A percentile compares a stretch with the other conserved stretches of the same genome.
phyloP scores from a whole-genome alignment of 371 early-diverging fungal genomes.

The Rhizopus delemar region DNA sequence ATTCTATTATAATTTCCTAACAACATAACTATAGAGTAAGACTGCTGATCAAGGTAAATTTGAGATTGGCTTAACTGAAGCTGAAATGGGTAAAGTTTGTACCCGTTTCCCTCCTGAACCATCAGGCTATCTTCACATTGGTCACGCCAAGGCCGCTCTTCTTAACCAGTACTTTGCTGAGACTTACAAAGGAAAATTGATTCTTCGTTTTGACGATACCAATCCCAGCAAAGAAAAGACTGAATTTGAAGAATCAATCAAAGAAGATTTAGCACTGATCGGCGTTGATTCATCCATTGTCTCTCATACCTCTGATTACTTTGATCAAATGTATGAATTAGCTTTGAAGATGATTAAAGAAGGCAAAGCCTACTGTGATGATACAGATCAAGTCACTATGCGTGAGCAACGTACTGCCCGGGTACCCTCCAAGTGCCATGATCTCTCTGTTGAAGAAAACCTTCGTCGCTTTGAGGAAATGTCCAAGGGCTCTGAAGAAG shows the following conservation, averaged over 20 bases:
- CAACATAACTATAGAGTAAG: constrained; percentile 21
- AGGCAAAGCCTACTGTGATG: constrained; percentile 97
- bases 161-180: constrained; percentile 98
- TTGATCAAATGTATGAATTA: constrained; percentile 85
- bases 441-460: constrained; percentile 88
- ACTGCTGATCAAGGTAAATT: constrained; percentile 89
- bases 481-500: constrained; percentile 83
- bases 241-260: constrained; percentile 94
- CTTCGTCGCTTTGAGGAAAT: constrained; percentile 93
- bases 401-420: constrained; percentile 91
- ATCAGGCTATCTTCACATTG: constrained; percentile 97
- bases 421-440: constrained; percentile 87
- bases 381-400: constrained; percentile 94
- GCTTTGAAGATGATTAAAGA: constrained; percentile 89
- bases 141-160: constrained; percentile 99
- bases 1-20: too few relatives aligned
- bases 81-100: constrained; percentile 86
- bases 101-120: constrained; percentile 99
- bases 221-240: constrained; percentile 98
- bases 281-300: constrained; percentile 83
- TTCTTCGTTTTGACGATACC: constrained; percentile 99
- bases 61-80: constrained; percentile 85
- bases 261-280: constrained; percentile 87
- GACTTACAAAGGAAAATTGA: constrained; percentile 89
- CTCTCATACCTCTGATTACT: constrained; percentile 96